A percentile compares a stretch with the other conserved stretches of the same genome.
These are phyloP conservation scores for Ceratobasidium sp. DNA, from an alignment of 1,284 basidiomycete species.

Conservation along the genomic window DNA sequence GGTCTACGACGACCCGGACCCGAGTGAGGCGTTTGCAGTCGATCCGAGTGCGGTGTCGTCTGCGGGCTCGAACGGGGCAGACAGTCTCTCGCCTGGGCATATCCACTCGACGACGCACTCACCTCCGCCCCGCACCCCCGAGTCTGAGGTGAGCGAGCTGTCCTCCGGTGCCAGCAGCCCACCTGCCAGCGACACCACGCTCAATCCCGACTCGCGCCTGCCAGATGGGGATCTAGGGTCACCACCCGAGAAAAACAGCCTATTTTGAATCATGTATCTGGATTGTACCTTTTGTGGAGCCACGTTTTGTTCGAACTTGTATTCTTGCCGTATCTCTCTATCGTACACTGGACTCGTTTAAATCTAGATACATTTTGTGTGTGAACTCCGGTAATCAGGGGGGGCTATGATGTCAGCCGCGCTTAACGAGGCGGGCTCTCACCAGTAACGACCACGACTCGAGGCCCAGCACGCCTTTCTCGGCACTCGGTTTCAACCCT, in stretches of 20 bases:
- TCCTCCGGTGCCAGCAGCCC: conserved; percentile 6
- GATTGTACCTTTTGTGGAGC: background rate
- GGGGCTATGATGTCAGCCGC: conserved; percentile 16
- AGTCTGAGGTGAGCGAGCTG: conserved; percentile 20
- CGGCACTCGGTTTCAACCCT: conserved; percentile 5
- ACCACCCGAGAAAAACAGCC: background rate
- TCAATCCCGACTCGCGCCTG: background rate
- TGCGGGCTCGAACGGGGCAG: background rate
- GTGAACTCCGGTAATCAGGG: background rate
- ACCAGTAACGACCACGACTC: background rate
- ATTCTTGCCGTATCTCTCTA: background rate
- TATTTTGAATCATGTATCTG: conserved; percentile 21
- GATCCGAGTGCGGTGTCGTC: conserved; percentile 25
- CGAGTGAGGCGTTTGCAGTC: conserved; percentile 6
- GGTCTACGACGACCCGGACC: background rate
- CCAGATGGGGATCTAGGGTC: too few relatives aligned
- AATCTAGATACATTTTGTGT: conserved; percentile 1
- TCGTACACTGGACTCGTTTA: conserved; percentile 7
- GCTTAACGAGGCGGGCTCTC: conserved; percentile 3
- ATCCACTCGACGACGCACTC: conserved; percentile 26
- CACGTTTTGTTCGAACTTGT: conserved; percentile 6
- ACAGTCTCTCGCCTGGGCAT: conserved; percentile 2
- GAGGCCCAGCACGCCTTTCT: background rate
- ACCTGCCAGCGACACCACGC: background rate
- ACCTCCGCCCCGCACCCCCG: conserved; percentile 29